These are phyloP conservation scores for Bacidia rubella DNA, from an alignment of 495 filamentous ascomycete species.

Conservation along the genomic window DNA sequence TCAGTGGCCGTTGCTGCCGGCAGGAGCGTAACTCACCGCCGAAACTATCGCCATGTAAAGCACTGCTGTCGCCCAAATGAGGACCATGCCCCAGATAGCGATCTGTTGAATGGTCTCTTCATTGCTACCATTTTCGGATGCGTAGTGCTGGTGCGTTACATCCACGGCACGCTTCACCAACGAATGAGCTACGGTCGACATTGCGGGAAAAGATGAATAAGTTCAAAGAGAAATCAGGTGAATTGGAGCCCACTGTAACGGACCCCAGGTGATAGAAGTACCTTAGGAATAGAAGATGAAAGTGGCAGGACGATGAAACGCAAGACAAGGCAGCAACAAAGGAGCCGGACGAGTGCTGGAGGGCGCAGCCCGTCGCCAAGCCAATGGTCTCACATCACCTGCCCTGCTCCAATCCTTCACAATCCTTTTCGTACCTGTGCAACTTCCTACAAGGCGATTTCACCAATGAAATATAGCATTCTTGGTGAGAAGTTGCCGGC, in stretches of 20 bases:
- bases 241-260: too few species aligned
- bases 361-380: not conserved
- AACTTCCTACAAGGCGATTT: too few species aligned
- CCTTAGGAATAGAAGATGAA: too few species aligned
- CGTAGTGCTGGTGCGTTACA: constrained; percentile 13
- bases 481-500: too few species aligned
- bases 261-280: too few species aligned
- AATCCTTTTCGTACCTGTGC: too few species aligned
- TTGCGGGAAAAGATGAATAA: constrained; percentile 2
- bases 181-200: constrained; percentile 16
- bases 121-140: constrained; percentile 3
- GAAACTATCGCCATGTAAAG: constrained; percentile 17
- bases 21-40: constrained; percentile 10
- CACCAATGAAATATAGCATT: too few species aligned
- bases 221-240: too few species aligned
- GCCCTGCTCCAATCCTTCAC: too few species aligned
- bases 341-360: not conserved
- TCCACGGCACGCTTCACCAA: constrained; percentile 17
- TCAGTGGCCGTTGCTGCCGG: not conserved
- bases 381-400: not conserved
- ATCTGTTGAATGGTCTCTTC: constrained; percentile 4
- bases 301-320: too few species aligned
- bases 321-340: not conserved
- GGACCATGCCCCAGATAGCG: not conserved
- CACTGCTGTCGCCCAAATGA: constrained; percentile 14